Conservation (phyloP, 2,329 filamentous ascomycete species). For the Sordariomycetes sp. region DNA sequence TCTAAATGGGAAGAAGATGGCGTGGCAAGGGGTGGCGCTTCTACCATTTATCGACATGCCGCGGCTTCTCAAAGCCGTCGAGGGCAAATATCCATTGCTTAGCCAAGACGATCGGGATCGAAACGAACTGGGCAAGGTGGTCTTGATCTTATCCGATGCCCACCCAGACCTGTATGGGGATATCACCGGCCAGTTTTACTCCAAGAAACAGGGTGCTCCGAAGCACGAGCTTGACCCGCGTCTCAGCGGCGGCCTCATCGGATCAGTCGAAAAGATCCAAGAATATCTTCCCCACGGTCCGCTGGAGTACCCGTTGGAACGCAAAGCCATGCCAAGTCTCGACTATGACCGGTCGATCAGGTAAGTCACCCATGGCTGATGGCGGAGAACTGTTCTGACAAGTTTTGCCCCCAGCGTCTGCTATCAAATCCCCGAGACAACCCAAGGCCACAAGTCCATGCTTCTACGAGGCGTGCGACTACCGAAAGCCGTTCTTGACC, state of each 20-base stretch:
- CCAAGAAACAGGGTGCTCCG: slow-evolving; percentile 64
- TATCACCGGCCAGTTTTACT: slow-evolving; percentile 77
- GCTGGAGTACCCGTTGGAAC: slow-evolving; percentile 66
- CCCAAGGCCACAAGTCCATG: slow-evolving; percentile 83
- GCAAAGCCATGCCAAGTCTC: slow-evolving; percentile 61
- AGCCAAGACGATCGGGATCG: slow-evolving; percentile 66
- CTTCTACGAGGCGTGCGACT: slow-evolving; percentile 74
- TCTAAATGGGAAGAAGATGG: slow-evolving; percentile 95
- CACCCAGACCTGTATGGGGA: slow-evolving; percentile 76
- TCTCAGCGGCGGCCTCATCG: slow-evolving; percentile 67
- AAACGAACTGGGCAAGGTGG: slow-evolving; percentile 72
- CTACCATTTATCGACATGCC: slow-evolving; percentile 95
- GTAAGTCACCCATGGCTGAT: slow-evolving; percentile 34
- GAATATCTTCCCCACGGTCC: slow-evolving; percentile 76
- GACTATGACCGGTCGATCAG: slow-evolving; percentile 81
- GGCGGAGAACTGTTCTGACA: background rate
- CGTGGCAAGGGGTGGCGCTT: slow-evolving; percentile 91
- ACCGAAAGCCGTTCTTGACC: slow-evolving; percentile 60
- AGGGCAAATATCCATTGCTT: slow-evolving; percentile 69
- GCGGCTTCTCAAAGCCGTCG: slow-evolving; percentile 71
- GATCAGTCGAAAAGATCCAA: slow-evolving; percentile 71
- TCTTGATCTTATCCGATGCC: slow-evolving; percentile 72
- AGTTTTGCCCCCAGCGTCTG: slow-evolving; percentile 50
- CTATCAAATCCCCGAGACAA: slow-evolving; percentile 69
- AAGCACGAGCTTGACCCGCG: slow-evolving; percentile 65